Conservation (phyloP, 2,329 filamentous ascomycete species). For the Colletotrichum trifolii region DNA sequence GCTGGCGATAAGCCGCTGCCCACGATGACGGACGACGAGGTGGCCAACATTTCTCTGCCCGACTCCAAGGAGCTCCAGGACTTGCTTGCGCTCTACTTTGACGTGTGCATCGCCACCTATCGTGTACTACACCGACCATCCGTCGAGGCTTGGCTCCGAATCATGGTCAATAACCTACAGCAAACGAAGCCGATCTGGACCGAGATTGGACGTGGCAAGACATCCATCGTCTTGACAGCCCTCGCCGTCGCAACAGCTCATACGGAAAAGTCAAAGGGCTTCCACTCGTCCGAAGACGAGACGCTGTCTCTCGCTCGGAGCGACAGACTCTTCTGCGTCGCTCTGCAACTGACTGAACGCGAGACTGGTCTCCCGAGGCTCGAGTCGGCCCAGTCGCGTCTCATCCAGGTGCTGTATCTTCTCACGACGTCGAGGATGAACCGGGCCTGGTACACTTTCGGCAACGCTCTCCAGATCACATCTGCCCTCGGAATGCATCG, state of each 20-base stretch:
- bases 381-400: conserved; percentile 66
- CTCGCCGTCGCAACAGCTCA: conserved; percentile 60
- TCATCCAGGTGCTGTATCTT: conserved; percentile 69
- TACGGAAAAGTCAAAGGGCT: conserved; percentile 51
- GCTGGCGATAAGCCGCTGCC: conserved; percentile 63
- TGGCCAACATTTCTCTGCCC: conserved; percentile 50
- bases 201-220: conserved; percentile 54
- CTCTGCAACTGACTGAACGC: conserved; percentile 47
- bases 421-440: conserved; percentile 69
- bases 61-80: conserved; percentile 44
- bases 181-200: conserved; percentile 50
- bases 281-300: conserved; percentile 41
- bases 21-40: conserved; percentile 41
- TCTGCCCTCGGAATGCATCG: conserved; percentile 55
- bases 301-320: conserved; percentile 43
- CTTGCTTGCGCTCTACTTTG: conserved; percentile 66
- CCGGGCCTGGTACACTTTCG: conserved; percentile 70
- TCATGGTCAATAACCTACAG: conserved; percentile 51
- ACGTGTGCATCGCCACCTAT: conserved; percentile 70
- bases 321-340: conserved; percentile 56
- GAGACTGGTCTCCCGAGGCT: conserved; percentile 43
- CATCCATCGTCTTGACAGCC: conserved; percentile 59
- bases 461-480: conserved; percentile 64
- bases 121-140: conserved; percentile 66
- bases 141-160: conserved; percentile 59